A percentile compares a stretch with the other conserved stretches of the same genome.
These are phyloP conservation scores for Phytophthora kernoviae DNA, from an alignment of 352 stramenopile species.

Conservation along the genomic window DNA sequence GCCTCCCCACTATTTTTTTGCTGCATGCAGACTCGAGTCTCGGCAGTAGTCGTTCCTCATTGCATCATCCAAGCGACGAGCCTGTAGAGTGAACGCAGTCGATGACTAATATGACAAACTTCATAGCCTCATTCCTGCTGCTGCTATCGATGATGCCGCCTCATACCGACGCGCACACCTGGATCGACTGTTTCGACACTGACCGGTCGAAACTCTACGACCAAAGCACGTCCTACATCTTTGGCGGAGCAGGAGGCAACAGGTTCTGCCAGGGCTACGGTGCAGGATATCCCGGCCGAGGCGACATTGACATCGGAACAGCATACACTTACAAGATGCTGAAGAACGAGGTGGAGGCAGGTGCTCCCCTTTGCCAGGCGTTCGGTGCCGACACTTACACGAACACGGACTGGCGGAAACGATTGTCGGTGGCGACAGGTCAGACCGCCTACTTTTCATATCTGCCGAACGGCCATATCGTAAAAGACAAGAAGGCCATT, in stretches of 20 bases:
- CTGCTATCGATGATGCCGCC: conserved; percentile 7
- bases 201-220: conserved; percentile 57
- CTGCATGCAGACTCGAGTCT: background rate
- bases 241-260: conserved; percentile 52
- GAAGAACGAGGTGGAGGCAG: conserved; percentile 52
- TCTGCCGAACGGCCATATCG: conserved; percentile 51
- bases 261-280: conserved; percentile 64
- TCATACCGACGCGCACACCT: conserved; percentile 40
- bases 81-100: too few relatives aligned
- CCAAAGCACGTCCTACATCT: conserved; percentile 56
- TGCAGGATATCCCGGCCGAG: conserved; percentile 53
- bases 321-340: conserved; percentile 66
- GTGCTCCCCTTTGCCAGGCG: conserved; percentile 41
- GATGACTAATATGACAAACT: conserved; percentile 7
- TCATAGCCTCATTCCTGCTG: conserved; percentile 2
- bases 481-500: conserved; percentile 62
- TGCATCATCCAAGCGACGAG: background rate
- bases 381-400: conserved; percentile 54
- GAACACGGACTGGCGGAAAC: conserved; percentile 52
- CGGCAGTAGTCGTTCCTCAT: conserved; percentile 4
- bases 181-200: conserved; percentile 52
- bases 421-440: conserved; percentile 37
- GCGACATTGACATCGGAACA: conserved; percentile 44
- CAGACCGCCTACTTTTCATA: conserved; percentile 50
- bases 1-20: too few relatives aligned